These are phyloP conservation scores for Chalaropsis thielavioides DNA, from an alignment of 2,329 filamentous ascomycete genomes.

Conservation along the genomic window DNA sequence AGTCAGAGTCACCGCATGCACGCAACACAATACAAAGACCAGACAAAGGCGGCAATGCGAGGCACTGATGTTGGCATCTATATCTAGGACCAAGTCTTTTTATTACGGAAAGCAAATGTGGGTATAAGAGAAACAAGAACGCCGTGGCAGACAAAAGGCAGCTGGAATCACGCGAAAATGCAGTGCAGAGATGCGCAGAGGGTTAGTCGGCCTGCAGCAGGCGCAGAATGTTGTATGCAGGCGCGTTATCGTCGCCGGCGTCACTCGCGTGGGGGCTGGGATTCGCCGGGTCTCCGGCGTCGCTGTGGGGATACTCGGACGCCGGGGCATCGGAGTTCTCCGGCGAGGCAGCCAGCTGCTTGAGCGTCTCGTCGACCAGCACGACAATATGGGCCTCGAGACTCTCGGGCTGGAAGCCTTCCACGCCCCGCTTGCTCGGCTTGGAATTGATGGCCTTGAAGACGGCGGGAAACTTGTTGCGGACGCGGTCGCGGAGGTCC, in stretches of 20 bases:
- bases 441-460: constrained; percentile 10
- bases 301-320: background rate
- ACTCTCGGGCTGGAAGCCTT: constrained; percentile 28
- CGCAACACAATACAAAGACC: no score
- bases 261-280: background rate
- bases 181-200: background rate
- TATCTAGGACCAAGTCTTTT: background rate
- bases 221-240: background rate
- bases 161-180: no score
- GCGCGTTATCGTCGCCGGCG: background rate
- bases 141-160: no score
- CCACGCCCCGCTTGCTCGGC: constrained; percentile 7
- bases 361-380: constrained; percentile 34
- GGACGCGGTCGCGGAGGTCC: constrained; percentile 46
- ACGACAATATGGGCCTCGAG: constrained; percentile 40
- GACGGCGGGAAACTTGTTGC: constrained; percentile 48
- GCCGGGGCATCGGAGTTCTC: background rate
- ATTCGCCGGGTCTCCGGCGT: background rate
- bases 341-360: constrained; percentile 22
- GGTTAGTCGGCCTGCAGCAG: constrained; percentile 1
- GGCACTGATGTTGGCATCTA: no score
- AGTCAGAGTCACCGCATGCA: no score
- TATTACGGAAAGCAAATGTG: no score
- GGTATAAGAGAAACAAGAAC: no score
- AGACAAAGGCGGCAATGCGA: no score